Percentiles rank a stretch among this genome's conserved stretches.
Conservation (phyloP, 1,284 basidiomycete species). For the Gymnopus androsaceus region DNA sequence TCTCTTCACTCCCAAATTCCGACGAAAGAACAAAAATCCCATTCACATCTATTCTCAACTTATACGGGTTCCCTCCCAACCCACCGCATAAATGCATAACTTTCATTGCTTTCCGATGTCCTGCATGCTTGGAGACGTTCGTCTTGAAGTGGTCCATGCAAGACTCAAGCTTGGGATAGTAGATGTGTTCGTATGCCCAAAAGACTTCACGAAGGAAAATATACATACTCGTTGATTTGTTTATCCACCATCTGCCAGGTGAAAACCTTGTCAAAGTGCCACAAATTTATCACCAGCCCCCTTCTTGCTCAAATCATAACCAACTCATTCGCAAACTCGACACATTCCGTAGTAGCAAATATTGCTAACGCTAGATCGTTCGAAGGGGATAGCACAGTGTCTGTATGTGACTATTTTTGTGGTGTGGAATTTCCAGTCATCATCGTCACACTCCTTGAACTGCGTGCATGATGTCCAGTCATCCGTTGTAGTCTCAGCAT, state of each 20-base stretch:
- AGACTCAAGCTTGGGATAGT: background rate
- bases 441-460: no score
- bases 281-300: slow-evolving; percentile 3
- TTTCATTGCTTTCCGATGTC: slow-evolving; percentile 17
- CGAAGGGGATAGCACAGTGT: slow-evolving; percentile 6
- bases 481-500: slow-evolving; percentile 1
- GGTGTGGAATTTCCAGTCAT: background rate
- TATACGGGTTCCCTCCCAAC: slow-evolving; percentile 18
- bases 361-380: slow-evolving; percentile 18
- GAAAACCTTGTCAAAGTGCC: slow-evolving; percentile 15
- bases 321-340: slow-evolving; percentile 16
- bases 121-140: slow-evolving; percentile 20
- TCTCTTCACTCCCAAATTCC: no score
- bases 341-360: slow-evolving; percentile 13
- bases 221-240: slow-evolving; percentile 21
- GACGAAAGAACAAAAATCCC: no score
- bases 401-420: slow-evolving; percentile 14
- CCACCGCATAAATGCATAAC: slow-evolving; percentile 21
- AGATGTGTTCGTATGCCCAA: slow-evolving; percentile 18
- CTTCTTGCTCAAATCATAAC: no score
- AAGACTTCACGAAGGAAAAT: slow-evolving; percentile 14
- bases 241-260: slow-evolving; percentile 25
- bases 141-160: slow-evolving; percentile 6
- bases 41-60: slow-evolving; percentile 1
- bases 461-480: no score